A percentile compares a stretch with the other conserved stretches of the same genome.
Evolutionary conservation across 352 stramenopile genomes (phyloP).

Genomic region (Phytophthora ohioensis): DNA sequence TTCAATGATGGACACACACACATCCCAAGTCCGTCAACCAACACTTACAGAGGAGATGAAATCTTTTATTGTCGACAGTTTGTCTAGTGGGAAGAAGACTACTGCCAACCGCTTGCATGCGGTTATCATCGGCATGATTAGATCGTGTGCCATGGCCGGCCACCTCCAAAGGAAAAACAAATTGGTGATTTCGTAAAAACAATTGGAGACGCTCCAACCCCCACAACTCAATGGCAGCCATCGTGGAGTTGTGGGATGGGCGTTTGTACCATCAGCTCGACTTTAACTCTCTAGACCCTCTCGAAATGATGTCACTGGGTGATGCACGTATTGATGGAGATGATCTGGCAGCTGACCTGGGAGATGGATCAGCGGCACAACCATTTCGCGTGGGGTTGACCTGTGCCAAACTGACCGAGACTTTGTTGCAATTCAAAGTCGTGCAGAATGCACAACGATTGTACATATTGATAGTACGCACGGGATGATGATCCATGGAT

Average conservation of each 20-base stretch:
- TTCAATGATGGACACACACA: not conserved
- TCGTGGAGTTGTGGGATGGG: too few species aligned
- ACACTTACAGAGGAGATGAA: not conserved
- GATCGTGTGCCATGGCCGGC: not conserved
- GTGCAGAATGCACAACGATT: not conserved
- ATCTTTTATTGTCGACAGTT: not conserved
- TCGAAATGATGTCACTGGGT: too few species aligned
- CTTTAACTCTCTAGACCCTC: too few species aligned
- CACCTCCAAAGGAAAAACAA: too few species aligned
- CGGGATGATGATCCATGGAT: not conserved
- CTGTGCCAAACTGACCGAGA: not conserved
- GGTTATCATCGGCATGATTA: not conserved
- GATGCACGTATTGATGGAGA: too few species aligned
- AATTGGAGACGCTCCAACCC: too few species aligned
- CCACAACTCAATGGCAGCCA: too few species aligned
- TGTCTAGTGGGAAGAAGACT: not conserved
- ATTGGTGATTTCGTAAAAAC: too few species aligned
- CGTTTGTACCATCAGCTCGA: too few species aligned
- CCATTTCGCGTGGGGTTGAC: conserved; percentile 8
- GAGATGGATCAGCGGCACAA: not conserved
- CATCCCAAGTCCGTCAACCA: not conserved
- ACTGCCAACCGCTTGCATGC: not conserved
- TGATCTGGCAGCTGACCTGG: not conserved
- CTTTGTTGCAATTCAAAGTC: not conserved
- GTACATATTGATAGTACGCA: conserved; percentile 11